These are phyloP conservation scores for Alternaria sp. DNA, from an alignment of 2,329 filamentous ascomycete species.

Conservation along the genomic window DNA sequence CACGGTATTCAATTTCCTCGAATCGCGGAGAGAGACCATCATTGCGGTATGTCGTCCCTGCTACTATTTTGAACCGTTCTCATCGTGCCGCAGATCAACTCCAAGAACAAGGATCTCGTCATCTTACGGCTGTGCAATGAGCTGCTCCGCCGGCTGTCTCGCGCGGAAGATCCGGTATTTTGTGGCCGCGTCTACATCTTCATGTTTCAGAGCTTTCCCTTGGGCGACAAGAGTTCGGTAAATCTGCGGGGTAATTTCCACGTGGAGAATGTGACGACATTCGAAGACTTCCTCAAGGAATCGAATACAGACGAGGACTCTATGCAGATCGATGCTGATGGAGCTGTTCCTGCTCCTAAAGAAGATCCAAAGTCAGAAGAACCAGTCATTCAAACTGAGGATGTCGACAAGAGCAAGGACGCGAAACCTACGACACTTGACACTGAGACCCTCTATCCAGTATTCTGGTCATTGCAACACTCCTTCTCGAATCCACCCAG, in stretches of 20 bases:
- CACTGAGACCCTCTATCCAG: constrained; percentile 78
- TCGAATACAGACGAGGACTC: constrained; percentile 53
- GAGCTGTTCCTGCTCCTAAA: constrained; percentile 29
- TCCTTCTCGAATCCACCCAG: constrained; percentile 89
- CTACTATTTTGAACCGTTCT: constrained; percentile 22
- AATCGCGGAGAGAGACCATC: constrained; percentile 88
- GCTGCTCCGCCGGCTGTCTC: constrained; percentile 87
- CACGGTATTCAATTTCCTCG: constrained; percentile 91
- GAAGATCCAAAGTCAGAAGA: constrained; percentile 47
- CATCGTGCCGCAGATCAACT: constrained; percentile 37
- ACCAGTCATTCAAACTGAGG: constrained; percentile 47
- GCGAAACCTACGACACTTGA: constrained; percentile 60
- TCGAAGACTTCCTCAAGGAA: constrained; percentile 63
- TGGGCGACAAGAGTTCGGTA: constrained; percentile 96
- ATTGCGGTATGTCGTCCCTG: constrained; percentile 66
- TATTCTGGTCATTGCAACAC: constrained; percentile 93
- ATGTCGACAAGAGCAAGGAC: constrained; percentile 55
- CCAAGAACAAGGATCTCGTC: constrained; percentile 76
- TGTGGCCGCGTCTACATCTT: constrained; percentile 98
- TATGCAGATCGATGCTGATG: constrained; percentile 71
- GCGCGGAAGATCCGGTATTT: constrained; percentile 95
- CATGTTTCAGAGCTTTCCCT: constrained; percentile 94
- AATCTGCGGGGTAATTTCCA: constrained; percentile 97
- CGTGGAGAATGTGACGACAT: constrained; percentile 89
- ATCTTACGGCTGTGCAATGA: constrained; percentile 97